Conservation (phyloP, 2,329 filamentous ascomycete species). For the Dothiorella sarmentorum region DNA sequence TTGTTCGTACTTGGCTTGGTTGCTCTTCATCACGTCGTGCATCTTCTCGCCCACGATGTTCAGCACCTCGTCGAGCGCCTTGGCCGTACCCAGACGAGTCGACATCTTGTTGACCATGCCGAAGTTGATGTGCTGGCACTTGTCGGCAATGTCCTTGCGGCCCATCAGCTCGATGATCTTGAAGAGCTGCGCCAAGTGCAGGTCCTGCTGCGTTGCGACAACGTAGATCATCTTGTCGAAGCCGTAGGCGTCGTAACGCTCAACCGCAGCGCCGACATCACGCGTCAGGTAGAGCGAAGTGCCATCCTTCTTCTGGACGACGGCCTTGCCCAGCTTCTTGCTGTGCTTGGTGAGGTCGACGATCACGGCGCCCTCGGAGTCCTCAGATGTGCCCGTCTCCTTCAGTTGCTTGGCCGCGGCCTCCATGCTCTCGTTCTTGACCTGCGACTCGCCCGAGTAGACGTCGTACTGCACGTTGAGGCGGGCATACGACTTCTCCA, state of each 20-base stretch:
- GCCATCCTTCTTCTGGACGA: conserved; percentile 65
- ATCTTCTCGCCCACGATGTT: conserved; percentile 78
- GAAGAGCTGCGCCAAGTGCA: conserved; percentile 63
- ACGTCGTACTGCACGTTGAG: conserved; percentile 64
- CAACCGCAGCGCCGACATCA: conserved; percentile 63
- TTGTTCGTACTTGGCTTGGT: conserved; percentile 84
- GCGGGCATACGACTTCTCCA: conserved; percentile 61
- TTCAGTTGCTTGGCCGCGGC: conserved; percentile 57
- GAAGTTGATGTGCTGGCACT: conserved; percentile 63
- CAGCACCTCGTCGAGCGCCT: conserved; percentile 49
- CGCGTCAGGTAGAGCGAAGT: conserved; percentile 67
- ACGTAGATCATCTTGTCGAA: conserved; percentile 70
- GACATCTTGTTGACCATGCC: conserved; percentile 65
- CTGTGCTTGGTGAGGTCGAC: conserved; percentile 68
- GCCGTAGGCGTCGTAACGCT: conserved; percentile 59
- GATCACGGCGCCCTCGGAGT: conserved; percentile 63
- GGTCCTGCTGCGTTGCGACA: conserved; percentile 61
- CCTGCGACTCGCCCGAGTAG: conserved; percentile 67
- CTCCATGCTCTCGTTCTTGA: conserved; percentile 60
- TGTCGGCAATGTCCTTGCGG: conserved; percentile 55
- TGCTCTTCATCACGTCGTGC: conserved; percentile 95
- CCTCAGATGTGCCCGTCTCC: conserved; percentile 59
- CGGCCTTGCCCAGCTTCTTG: conserved; percentile 65
- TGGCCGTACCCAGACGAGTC: conserved; percentile 55
- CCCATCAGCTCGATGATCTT: conserved; percentile 63